Evolutionary conservation across 2,329 filamentous ascomycete species (phyloP).

Genomic region (Aspergillus ochraceus): DNA sequence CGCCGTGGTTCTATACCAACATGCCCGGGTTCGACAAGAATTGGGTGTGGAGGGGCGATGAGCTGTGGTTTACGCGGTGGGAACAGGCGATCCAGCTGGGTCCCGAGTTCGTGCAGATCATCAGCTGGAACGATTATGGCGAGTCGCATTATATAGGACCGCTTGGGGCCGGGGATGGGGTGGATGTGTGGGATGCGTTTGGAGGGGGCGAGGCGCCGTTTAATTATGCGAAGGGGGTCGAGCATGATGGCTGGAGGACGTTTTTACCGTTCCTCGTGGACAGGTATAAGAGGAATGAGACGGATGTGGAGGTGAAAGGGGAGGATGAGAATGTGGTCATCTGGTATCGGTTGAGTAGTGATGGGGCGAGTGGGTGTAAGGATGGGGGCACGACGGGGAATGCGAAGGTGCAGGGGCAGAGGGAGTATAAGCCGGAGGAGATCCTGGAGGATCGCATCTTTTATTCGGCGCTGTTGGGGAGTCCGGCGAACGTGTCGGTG

Average conservation of each 20-base stretch:
- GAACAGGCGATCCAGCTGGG: slow-evolving; percentile 50
- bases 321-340: slow-evolving; percentile 20
- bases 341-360: slow-evolving; percentile 26
- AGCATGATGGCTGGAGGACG: slow-evolving; percentile 30
- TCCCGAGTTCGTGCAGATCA: slow-evolving; percentile 56
- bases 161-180: slow-evolving; percentile 29
- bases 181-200: slow-evolving; percentile 41
- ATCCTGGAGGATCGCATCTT: slow-evolving; percentile 20
- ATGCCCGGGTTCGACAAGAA: slow-evolving; percentile 59
- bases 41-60: slow-evolving; percentile 62
- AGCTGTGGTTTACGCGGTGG: slow-evolving; percentile 62
- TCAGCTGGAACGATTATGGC: slow-evolving; percentile 63
- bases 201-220: slow-evolving; percentile 38
- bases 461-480: slow-evolving; percentile 34
- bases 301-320: slow-evolving; percentile 18
- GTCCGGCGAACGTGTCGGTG: slow-evolving; percentile 27
- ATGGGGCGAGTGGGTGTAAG: slow-evolving; percentile 13
- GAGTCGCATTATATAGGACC: slow-evolving; percentile 61
- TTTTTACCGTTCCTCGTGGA: slow-evolving; percentile 37
- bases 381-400: slow-evolving; percentile 28
- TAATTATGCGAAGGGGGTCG: slow-evolving; percentile 27
- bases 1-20: slow-evolving; percentile 59
- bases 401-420: slow-evolving; percentile 26
- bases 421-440: slow-evolving; percentile 18
- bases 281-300: slow-evolving; percentile 30